A percentile compares a stretch with the other conserved stretches of the same genome.
phyloP scores from a whole-genome alignment of 2,329 filamentous ascomycete species.

The Epicoccum nigrum region DNA sequence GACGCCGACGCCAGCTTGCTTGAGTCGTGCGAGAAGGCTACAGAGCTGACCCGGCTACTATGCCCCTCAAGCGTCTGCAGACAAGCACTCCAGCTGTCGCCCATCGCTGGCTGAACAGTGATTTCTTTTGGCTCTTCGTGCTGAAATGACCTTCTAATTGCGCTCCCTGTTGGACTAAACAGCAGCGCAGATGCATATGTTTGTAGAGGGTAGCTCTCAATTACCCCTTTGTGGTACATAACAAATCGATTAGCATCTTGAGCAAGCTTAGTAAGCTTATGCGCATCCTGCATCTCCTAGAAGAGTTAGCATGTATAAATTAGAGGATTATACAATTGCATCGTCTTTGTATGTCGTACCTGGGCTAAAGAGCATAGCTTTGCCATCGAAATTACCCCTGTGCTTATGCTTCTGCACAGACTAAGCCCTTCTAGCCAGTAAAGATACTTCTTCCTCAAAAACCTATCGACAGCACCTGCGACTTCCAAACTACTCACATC shows the following conservation, averaged over 20 bases:
- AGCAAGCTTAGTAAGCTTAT: not conserved
- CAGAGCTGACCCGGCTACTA: too few relatives aligned
- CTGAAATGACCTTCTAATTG: constrained; percentile 20
- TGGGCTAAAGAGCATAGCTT: not conserved
- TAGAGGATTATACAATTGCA: not conserved
- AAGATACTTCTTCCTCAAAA: not conserved
- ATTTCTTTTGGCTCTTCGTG: too few relatives aligned
- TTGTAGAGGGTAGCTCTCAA: constrained; percentile 33
- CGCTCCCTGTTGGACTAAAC: constrained; percentile 26
- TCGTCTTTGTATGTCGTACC: not conserved
- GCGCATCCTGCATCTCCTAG: not conserved
- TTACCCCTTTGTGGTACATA: constrained; percentile 24
- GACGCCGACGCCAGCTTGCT: too few relatives aligned
- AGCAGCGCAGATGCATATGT: constrained; percentile 31
- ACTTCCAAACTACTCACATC: not conserved
- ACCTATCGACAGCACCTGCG: not conserved
- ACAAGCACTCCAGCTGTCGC: too few relatives aligned
- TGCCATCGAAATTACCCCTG: not conserved
- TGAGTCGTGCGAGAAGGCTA: too few relatives aligned
- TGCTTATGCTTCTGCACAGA: not conserved
- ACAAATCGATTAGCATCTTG: constrained; percentile 7
- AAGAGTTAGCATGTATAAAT: not conserved
- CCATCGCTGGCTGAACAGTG: too few relatives aligned
- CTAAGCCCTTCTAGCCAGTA: constrained; percentile 1
- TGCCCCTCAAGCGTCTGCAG: too few relatives aligned